Base-by-base conservation (phyloP, 2,329 filamentous ascomycete species). In the Sporothrix humicola region DNA sequence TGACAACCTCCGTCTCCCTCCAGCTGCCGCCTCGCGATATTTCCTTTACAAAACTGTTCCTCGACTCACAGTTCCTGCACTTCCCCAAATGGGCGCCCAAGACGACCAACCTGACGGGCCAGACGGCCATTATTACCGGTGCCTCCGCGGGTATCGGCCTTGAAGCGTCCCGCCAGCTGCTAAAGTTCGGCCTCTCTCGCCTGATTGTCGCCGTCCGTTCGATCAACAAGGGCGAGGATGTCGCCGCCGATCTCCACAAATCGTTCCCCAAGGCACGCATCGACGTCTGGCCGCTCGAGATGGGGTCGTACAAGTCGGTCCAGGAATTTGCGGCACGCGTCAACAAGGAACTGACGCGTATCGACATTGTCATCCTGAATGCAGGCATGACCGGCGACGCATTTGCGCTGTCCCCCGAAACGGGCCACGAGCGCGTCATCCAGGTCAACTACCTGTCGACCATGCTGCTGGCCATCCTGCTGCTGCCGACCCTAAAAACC, bases 201-300 rank as follows among this genome's bases (percentile, higher is more conserved):
- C 80, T 84, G 73, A 81, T 85, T 73, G 80, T 82, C n/a, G 79
- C 77, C 69, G 80, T 82, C 1, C 83, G 83, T 68, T 81, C 80
- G 54, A 63, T 74, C 8, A 76, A 78, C 4, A 59, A 69, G 65
- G 75, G 76, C 69, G 73, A 72, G n/a, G 17, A 13, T 2, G 70
- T 31, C 7, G 61, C 46, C 12, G 59, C 54, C 2, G 7, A 2
- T 5, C 44, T 73, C 9, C 65, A 50, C 56, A 61, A n/a, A n/a
- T 12, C 54, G 6, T 54, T 52, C 20, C 61, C 58, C 23, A 20
- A 56, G 7, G 59, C 56, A 42, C 71, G 50, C 15, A 37, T 74
- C 42, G 82, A 84, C 74, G 80, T 83, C 69, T 81, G 84, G 72
- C 78, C 81, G 77, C 82, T 83, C 77, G 82, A 85, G 76, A 81